Evolutionary conservation across 108 stramenopile species (phyloP).

Genomic region (Nitzschia palea): DNA sequence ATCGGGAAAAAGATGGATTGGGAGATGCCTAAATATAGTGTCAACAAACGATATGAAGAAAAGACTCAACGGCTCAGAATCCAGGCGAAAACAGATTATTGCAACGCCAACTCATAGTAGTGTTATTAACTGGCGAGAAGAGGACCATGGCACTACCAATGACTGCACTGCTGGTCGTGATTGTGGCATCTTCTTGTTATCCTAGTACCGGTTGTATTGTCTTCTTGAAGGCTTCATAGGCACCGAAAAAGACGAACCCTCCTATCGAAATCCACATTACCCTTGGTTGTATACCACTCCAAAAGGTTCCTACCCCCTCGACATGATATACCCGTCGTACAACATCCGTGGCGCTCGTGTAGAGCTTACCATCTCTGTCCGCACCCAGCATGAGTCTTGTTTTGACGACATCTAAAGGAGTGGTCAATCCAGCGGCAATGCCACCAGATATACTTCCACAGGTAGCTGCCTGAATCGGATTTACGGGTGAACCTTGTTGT

Average conservation of each 20-base stretch:
- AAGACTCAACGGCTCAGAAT: too few relatives aligned
- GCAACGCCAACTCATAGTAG: too few relatives aligned
- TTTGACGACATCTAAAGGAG: conserved; percentile 91
- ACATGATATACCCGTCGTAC: conserved; percentile 46
- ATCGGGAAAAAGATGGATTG: too few relatives aligned
- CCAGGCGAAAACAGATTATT: neutral
- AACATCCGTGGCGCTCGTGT: conserved; percentile 65
- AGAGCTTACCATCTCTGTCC: conserved; percentile 68
- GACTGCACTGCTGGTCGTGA: too few relatives aligned
- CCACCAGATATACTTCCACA: conserved; percentile 84
- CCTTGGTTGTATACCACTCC: conserved; percentile 91
- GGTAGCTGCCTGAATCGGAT: conserved; percentile 71
- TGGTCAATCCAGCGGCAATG: conserved; percentile 84
- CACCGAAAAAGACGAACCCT: conserved; percentile 98
- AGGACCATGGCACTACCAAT: too few relatives aligned
- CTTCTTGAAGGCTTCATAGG: conserved; percentile 78
- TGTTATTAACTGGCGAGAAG: too few relatives aligned
- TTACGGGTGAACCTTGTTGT: conserved; percentile 44
- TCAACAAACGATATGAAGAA: too few relatives aligned
- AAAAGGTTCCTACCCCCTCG: conserved; percentile 55
- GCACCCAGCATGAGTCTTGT: conserved; percentile 87
- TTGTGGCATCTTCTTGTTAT: too few relatives aligned
- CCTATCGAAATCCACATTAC: conserved; percentile 98
- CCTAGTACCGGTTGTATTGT: conserved; percentile 18
- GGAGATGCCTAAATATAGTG: too few relatives aligned